phyloP scores from a whole-genome alignment of 2,329 filamentous ascomycete species.

The Trichoderma aggressivum region DNA sequence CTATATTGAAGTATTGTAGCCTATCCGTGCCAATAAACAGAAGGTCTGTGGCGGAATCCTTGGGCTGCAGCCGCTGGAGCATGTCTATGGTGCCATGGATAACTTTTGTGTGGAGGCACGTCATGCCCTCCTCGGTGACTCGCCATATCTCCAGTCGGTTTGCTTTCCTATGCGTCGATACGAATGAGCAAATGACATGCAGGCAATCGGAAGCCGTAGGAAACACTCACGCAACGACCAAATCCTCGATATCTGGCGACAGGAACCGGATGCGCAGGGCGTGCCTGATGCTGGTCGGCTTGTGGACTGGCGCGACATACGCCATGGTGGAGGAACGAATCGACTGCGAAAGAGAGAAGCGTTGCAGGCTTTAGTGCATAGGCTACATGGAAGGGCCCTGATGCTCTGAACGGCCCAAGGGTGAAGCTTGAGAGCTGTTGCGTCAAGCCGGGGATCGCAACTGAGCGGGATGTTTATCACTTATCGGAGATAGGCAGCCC shows the following conservation, averaged over 20 bases:
- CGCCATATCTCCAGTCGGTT: conserved; percentile 85
- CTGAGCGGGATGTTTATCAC: background rate
- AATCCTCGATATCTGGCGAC: conserved; percentile 68
- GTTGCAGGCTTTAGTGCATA: conserved; percentile 13
- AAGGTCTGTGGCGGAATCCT: conserved; percentile 71
- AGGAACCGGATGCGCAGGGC: conserved; percentile 78
- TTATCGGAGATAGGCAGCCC: conserved; percentile 17
- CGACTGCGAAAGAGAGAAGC: background rate
- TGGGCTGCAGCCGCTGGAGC: conserved; percentile 74
- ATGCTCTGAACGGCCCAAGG: background rate
- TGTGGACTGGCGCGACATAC: conserved; percentile 90
- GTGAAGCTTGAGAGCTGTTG: conserved; percentile 7
- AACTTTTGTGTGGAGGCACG: conserved; percentile 63
- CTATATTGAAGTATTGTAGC: conserved; percentile 84
- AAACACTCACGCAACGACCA: conserved; percentile 76
- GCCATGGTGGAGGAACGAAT: conserved; percentile 59
- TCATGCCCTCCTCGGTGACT: conserved; percentile 60
- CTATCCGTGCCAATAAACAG: conserved; percentile 91
- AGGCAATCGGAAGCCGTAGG: background rate
- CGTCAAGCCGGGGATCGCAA: background rate
- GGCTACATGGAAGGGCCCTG: conserved; percentile 25
- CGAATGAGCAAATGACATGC: background rate
- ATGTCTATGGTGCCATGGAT: conserved; percentile 86
- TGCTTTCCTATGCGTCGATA: conserved; percentile 59
- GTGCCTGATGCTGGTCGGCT: conserved; percentile 86